Percentiles rank a stretch among this genome's conserved stretches.
These are phyloP conservation scores for Cercospora nicotianae DNA, from an alignment of 2,329 filamentous ascomycete genomes.

Conservation along the genomic window DNA sequence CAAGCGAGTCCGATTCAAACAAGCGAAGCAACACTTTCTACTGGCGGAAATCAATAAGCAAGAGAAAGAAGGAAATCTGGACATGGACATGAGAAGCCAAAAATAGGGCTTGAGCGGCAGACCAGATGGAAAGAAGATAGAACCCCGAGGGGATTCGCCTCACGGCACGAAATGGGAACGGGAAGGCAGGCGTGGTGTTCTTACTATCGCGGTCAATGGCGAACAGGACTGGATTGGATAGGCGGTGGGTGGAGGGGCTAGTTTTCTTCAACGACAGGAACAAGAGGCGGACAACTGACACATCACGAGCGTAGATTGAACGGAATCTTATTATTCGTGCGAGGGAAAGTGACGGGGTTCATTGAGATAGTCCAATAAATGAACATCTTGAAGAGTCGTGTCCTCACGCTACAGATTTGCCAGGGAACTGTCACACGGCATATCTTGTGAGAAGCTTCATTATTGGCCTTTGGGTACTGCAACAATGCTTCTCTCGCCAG, in stretches of 20 bases:
- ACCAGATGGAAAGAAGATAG: not conserved
- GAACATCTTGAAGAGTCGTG: not conserved
- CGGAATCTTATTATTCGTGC: not conserved
- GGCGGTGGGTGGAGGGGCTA: not conserved
- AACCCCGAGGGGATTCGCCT: conserved; percentile 7
- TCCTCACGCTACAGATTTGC: not conserved
- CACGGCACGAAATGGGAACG: conserved; percentile 15
- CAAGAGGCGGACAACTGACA: not conserved
- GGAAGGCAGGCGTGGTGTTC: not conserved
- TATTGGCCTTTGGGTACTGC: not conserved
- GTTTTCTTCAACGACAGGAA: conserved; percentile 6
- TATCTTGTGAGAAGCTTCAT: not conserved
- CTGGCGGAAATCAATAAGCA: not conserved
- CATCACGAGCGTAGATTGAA: not conserved
- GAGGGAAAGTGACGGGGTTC: not conserved
- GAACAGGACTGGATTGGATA: not conserved
- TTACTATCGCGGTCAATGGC: not conserved
- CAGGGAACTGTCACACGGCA: not conserved
- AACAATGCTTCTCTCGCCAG: not conserved
- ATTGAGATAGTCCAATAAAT: not conserved
- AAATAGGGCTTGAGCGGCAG: not conserved
- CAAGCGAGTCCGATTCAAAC: not conserved
- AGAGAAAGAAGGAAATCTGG: not conserved
- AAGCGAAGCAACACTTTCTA: not conserved
- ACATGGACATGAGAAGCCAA: not conserved